Percentiles rank a stretch among this genome's conserved stretches.
Conservation (phyloP, 2,329 filamentous ascomycete genomes). For the Bimuria novae-zelandiae region DNA sequence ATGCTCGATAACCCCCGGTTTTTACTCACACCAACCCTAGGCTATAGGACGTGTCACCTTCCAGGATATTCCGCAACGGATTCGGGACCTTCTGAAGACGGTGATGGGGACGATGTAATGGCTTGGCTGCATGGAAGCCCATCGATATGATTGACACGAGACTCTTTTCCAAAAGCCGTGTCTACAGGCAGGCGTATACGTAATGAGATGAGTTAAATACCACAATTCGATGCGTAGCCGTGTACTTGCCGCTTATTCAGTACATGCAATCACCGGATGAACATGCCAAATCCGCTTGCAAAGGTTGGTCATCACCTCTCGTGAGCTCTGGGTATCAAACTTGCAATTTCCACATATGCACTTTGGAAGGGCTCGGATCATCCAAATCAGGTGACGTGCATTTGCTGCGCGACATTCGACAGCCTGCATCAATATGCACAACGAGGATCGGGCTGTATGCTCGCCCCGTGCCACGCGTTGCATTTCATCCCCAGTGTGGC, state of each 20-base stretch:
- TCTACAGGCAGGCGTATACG: slow-evolving; percentile 17
- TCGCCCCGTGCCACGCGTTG: too few relatives aligned
- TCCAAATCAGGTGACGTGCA: too few relatives aligned
- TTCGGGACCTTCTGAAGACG: slow-evolving; percentile 2
- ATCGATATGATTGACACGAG: slow-evolving; percentile 27
- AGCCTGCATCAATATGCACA: too few relatives aligned
- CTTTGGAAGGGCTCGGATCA: too few relatives aligned
- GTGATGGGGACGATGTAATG: slow-evolving; percentile 9
- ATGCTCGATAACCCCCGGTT: neutral
- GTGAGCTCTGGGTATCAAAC: too few relatives aligned
- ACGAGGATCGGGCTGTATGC: too few relatives aligned
- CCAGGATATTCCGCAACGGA: neutral
- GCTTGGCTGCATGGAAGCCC: slow-evolving; percentile 12
- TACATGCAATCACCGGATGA: too few relatives aligned
- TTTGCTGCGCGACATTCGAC: too few relatives aligned
- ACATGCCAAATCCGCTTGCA: too few relatives aligned
- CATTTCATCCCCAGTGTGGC: slow-evolving; percentile 4
- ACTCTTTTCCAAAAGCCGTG: slow-evolving; percentile 29
- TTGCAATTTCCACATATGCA: too few relatives aligned
- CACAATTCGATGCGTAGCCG: neutral
- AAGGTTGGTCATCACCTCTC: too few relatives aligned
- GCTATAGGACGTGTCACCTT: slow-evolving; percentile 4
- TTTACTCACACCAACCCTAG: slow-evolving; percentile 2
- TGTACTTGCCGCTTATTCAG: neutral
- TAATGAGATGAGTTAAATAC: slow-evolving; percentile 2